Evolutionary conservation across 345 rosid species (phyloP), one percentile per base, ranked within the genome.

Genomic region (Boechera stricta): DNA sequence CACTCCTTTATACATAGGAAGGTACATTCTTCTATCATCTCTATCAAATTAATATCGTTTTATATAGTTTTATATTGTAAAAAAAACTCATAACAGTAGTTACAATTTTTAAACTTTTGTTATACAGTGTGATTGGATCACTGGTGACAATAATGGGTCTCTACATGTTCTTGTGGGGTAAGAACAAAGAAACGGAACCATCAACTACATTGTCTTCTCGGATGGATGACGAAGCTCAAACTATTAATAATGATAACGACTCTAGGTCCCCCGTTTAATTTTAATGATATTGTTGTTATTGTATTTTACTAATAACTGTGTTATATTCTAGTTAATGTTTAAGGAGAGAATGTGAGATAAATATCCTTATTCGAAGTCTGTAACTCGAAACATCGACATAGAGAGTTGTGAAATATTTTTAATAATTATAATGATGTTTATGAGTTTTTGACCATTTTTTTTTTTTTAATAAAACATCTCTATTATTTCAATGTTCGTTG

Each of bases 101-200:
- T 39, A 51, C 28, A 39, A 10, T 10, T 12, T 58, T 71, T 0
- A 8, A 69, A 41, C 28, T 3, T 42, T 26, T n/a, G 31, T 5
- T 62, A 3, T 26, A 29, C 89, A 93, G 97, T 67, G 72, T 90
- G 41, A 1, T 85, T 38, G 98, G 98, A 63, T 91, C 96, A 8
- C 39, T 87, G 29, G 61, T 87, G 11, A 85, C 91, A 64, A 76
- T 86, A 11, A 71, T 73, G 59, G 97, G 97, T 48, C 78, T 93
- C 36, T 90, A 93, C 80, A 71, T 82, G 77, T 87, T 93, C 38
- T 82, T 90, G 28, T 93, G 94, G 98, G 98, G 97, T 15, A 91
- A 88, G 84, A 82, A 73, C 62, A 76, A 65, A 10, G 97, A 89
- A 35, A 31, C 36, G 24, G 35, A 69, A 33, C 7, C 53, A 44